phyloP scores from a whole-genome alignment of 371 early-diverging fungal genomes.

The Chytridium lagenaria region DNA sequence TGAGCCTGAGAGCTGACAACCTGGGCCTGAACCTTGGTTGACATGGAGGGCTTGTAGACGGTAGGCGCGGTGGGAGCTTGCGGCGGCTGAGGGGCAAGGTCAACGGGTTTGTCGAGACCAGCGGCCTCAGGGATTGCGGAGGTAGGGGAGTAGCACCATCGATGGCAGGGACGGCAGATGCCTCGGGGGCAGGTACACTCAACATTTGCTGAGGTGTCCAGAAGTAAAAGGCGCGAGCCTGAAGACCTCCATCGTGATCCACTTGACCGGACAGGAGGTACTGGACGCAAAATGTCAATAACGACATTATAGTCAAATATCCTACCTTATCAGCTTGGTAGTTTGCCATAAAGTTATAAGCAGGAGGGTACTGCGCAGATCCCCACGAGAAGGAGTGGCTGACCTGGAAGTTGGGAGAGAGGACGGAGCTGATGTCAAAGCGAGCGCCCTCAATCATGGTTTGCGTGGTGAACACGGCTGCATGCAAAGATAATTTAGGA shows the following conservation, averaged over 20 bases:
- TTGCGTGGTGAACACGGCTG: slow-evolving; percentile 79
- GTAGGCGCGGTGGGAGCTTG: slow-evolving; percentile 17
- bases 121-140: background rate
- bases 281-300: slow-evolving; percentile 38
- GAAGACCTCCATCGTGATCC: slow-evolving; percentile 84
- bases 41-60: slow-evolving; percentile 33
- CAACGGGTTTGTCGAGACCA: background rate
- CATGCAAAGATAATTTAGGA: slow-evolving; percentile 28
- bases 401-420: slow-evolving; percentile 93
- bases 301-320: background rate
- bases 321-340: slow-evolving; percentile 61
- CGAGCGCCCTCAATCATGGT: slow-evolving; percentile 94
- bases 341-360: slow-evolving; percentile 87
- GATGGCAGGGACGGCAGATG: slow-evolving; percentile 13
- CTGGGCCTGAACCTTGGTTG: slow-evolving; percentile 85
- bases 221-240: slow-evolving; percentile 73
- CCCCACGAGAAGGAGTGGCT: slow-evolving; percentile 92
- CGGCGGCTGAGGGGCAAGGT: background rate
- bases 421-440: slow-evolving; percentile 87
- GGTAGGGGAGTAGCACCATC: background rate
- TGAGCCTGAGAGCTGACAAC: slow-evolving; percentile 76
- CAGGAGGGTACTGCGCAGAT: slow-evolving; percentile 74
- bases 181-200: slow-evolving; percentile 14
- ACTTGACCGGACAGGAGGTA: slow-evolving; percentile 87
- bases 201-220: slow-evolving; percentile 45